A percentile compares a stretch with the other conserved stretches of the same genome.
Evolutionary conservation across 331 rosid species (phyloP).

Genomic region (Malus hybrid): DNA sequence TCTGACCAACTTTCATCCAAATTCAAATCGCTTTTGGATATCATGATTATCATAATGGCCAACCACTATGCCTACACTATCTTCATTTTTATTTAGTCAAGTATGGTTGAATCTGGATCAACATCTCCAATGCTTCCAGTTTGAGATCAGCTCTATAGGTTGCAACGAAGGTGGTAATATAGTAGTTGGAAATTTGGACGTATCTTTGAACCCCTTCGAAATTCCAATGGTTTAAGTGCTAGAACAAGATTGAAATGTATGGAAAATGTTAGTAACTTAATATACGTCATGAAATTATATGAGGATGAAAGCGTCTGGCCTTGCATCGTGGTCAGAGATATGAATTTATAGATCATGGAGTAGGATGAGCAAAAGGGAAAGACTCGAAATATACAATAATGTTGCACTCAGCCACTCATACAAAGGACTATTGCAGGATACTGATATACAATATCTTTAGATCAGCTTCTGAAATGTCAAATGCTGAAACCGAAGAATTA

Average conservation of each 20-base stretch:
- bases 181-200: not conserved
- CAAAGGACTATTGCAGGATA: not conserved
- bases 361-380: not conserved
- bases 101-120: not conserved
- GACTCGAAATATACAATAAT: no score
- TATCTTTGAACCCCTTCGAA: not conserved
- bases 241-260: not conserved
- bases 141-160: not conserved
- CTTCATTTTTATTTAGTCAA: not conserved
- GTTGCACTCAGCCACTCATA: not conserved
- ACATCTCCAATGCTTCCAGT: not conserved
- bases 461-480: not conserved
- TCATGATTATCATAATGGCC: no score
- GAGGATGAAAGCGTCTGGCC: not conserved
- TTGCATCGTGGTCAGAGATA: not conserved
- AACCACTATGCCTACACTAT: not conserved
- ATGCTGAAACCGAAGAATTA: not conserved
- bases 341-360: not conserved
- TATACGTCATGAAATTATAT: not conserved
- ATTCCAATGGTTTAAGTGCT: not conserved
- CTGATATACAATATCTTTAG: not conserved
- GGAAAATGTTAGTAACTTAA: not conserved
- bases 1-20: not conserved
- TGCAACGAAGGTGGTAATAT: not conserved
- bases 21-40: not conserved